Base-by-base conservation (phyloP, 768 basidiomycete genomes). In the Leccinum subtestaceum region DNA sequence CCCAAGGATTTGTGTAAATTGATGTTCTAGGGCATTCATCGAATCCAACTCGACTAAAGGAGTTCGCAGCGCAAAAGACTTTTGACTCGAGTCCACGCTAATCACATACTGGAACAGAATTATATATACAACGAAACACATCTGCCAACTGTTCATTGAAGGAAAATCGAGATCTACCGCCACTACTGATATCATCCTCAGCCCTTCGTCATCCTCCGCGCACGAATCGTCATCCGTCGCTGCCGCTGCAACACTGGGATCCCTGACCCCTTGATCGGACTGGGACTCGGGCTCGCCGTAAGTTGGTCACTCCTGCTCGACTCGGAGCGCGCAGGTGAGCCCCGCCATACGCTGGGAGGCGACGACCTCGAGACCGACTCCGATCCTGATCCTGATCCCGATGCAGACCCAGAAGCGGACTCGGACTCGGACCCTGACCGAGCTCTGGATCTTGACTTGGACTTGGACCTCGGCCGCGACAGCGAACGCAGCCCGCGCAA, bases 221-320 rank as follows among this genome's bases (percentile, higher is more conserved):
- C 71, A 13, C 63, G 65, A 54, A 71, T 65, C 31, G 72, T 71
- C 72, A 64, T 65, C 48, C 64, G 47, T 52, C 72, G 60, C 53
- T 68, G 48, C 45, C 72, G 60, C 48, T 70, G 63, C 31, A 73
- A 55, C 27, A 72, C 59, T 27, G 72, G 72, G 40, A 72, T 68
- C 21, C 60, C 70, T 52, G 72, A 70, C 0, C 58, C 68, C 15
- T 65, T 70, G 32, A 62, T 57, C 2, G 72, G 70, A 43, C 66
- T 72, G 32, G 56, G 57, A 9, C 64, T 62, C 32, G 58, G 55
- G 2, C 56, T 67, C 48, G 23, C 34, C 5, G 53, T 58, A 8
- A 34, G 15, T n/a, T 55, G 52, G 54, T 55, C 61, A 21, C 68
- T 70, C 53, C 55, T 45, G 15, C 58, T 50, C 38, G 63, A 68